Conservation (phyloP, 768 basidiomycete genomes). For the Neoboletus magnificus region DNA sequence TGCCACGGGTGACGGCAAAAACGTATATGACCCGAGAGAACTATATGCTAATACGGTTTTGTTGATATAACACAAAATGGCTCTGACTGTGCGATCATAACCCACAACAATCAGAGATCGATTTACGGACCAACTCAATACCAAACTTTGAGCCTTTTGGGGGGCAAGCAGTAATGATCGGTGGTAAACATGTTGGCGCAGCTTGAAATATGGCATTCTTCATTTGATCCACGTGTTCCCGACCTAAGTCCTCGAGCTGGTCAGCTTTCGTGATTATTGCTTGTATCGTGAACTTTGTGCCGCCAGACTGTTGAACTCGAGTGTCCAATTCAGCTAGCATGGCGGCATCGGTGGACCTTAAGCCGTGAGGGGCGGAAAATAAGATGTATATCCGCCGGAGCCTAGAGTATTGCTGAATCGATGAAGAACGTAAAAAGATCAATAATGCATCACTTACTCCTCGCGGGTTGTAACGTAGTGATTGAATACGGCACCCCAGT, state of each 20-base stretch:
- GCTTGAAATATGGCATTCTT: conserved; percentile 49
- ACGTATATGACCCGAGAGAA: too few species aligned
- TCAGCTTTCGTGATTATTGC: conserved; percentile 74
- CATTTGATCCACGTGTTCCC: conserved; percentile 39
- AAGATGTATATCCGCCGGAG: conserved; percentile 68
- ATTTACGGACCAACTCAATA: conserved; percentile 52
- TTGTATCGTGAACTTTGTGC: conserved; percentile 58
- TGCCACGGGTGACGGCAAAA: not conserved
- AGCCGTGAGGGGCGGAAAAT: conserved; percentile 63
- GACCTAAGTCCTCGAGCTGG: conserved; percentile 37
- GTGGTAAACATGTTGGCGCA: conserved; percentile 61
- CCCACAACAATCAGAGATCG: conserved; percentile 60
- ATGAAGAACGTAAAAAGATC: not conserved
- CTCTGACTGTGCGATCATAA: conserved; percentile 16
- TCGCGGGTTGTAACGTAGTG: conserved; percentile 57
- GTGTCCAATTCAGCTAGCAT: conserved; percentile 56
- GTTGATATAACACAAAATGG: not conserved
- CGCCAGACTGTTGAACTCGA: conserved; percentile 29
- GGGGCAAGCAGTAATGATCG: conserved; percentile 54
- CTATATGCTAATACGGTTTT: not conserved
- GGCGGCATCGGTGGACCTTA: conserved; percentile 51
- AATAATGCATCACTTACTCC: conserved; percentile 43
- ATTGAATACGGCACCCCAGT: conserved; percentile 73
- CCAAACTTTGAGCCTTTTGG: conserved; percentile 52
- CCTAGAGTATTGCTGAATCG: conserved; percentile 33